These are phyloP conservation scores for Trypanosomatidae sp. DNA, from an alignment of 208 protist species.

Conservation along the genomic window DNA sequence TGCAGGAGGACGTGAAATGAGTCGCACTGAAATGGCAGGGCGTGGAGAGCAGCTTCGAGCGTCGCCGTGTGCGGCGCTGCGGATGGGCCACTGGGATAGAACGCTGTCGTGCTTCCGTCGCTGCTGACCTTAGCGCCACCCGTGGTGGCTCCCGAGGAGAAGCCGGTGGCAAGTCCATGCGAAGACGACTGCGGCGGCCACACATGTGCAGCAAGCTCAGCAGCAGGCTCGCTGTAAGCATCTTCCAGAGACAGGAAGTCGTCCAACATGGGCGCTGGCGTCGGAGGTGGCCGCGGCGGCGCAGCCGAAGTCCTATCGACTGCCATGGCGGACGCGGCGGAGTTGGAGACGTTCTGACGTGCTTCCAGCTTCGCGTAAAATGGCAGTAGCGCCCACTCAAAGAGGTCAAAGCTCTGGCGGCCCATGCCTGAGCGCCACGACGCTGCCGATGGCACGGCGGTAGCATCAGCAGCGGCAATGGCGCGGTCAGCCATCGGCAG, in stretches of 20 bases:
- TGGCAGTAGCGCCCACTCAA: conserved; percentile 30
- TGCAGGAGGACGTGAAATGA: conserved; percentile 4
- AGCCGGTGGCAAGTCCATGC: background rate
- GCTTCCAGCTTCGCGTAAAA: conserved; percentile 20
- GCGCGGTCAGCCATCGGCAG: background rate
- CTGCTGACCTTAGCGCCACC: background rate
- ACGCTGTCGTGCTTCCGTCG: background rate
- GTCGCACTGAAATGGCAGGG: conserved; percentile 7
- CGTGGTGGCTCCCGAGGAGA: background rate
- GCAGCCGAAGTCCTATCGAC: background rate
- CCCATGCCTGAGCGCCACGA: background rate
- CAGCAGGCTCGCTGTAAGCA: background rate
- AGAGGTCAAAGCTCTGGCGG: conserved; percentile 9
- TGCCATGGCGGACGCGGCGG: background rate
- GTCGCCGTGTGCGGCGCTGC: conserved; percentile 3
- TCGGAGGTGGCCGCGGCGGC: background rate
- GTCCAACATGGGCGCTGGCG: background rate
- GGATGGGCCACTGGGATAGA: background rate
- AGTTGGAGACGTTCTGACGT: background rate
- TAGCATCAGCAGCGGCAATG: no score
- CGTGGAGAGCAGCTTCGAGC: conserved; percentile 10
- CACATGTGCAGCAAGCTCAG: background rate
- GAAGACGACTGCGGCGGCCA: background rate
- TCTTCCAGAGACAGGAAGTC: conserved; percentile 19
- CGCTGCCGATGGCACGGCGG: background rate